Conservation (phyloP, 2,329 filamentous ascomycete species). For the Venturia nashicola region DNA sequence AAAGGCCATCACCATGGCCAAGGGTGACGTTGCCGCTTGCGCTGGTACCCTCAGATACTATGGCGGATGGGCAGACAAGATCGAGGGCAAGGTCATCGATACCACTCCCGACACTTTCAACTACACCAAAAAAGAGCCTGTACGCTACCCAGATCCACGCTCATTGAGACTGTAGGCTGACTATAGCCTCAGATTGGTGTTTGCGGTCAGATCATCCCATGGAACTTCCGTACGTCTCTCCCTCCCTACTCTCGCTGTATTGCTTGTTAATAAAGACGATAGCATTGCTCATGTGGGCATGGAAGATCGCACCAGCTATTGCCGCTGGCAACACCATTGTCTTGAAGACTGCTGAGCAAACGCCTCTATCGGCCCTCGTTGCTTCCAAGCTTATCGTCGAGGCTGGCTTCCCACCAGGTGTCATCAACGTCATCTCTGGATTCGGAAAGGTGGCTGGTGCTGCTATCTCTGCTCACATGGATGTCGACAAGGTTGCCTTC, state of each 20-base stretch:
- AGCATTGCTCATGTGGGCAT: constrained; percentile 62
- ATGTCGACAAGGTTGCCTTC: constrained; percentile 73
- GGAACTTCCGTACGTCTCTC: constrained; percentile 53
- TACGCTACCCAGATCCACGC: constrained; percentile 21
- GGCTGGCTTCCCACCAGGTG: constrained; percentile 67
- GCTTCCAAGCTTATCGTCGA: constrained; percentile 56
- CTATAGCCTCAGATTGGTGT: constrained; percentile 47
- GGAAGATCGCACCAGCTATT: constrained; percentile 70
- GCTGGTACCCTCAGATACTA: constrained; percentile 71
- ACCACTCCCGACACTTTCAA: constrained; percentile 67
- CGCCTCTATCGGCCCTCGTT: constrained; percentile 56
- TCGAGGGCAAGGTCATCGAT: constrained; percentile 76
- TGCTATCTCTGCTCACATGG: constrained; percentile 64
- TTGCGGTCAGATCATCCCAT: constrained; percentile 79
- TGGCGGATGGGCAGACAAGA: constrained; percentile 85
- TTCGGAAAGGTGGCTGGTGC: constrained; percentile 70
- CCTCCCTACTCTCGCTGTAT: neutral
- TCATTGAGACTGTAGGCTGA: neutral
- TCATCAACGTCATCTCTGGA: constrained; percentile 66
- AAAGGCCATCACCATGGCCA: constrained; percentile 66
- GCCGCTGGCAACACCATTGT: constrained; percentile 61
- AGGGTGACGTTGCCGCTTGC: constrained; percentile 58
- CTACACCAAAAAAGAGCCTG: constrained; percentile 70
- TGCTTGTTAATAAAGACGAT: neutral
- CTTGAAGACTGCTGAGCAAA: constrained; percentile 67